Evolutionary conservation across 208 protist species (phyloP).

Genomic region (Phytomonas sp.): DNA sequence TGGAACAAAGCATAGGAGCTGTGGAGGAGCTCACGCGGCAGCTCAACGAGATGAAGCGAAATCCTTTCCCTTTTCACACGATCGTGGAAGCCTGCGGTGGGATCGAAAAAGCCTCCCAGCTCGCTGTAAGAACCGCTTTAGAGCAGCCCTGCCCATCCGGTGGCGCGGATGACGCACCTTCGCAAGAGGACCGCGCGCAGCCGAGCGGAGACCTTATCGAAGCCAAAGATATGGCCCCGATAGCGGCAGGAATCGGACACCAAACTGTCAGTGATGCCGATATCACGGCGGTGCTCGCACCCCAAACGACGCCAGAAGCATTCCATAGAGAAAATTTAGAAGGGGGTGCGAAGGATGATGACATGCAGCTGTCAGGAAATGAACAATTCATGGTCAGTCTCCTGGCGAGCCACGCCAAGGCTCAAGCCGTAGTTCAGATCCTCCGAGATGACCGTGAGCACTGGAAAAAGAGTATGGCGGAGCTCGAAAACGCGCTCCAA

Average conservation of each 20-base stretch:
- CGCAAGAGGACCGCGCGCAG: neutral
- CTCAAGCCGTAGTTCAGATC: conserved; percentile 17
- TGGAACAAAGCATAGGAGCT: neutral
- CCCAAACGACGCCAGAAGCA: neutral
- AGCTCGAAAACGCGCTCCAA: conserved; percentile 21
- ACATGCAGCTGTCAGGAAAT: neutral
- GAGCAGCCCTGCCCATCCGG: neutral
- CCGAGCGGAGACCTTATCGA: neutral
- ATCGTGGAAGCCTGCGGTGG: neutral
- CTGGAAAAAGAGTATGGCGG: conserved; percentile 15
- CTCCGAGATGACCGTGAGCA: conserved; percentile 31
- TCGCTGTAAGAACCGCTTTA: neutral
- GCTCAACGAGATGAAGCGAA: conserved; percentile 8
- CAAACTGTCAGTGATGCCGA: neutral
- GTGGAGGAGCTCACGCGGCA: neutral
- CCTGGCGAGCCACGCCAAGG: neutral
- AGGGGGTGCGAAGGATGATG: neutral
- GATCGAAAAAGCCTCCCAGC: neutral
- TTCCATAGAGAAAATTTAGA: neutral
- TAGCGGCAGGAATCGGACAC: neutral
- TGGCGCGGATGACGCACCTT: neutral
- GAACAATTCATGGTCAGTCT: neutral
- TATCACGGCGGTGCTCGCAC: neutral
- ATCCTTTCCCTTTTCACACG: neutral
- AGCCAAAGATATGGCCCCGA: neutral